phyloP scores from a whole-genome alignment of 164 flowering plant genomes.

The Aristolochia fimbriata region DNA sequence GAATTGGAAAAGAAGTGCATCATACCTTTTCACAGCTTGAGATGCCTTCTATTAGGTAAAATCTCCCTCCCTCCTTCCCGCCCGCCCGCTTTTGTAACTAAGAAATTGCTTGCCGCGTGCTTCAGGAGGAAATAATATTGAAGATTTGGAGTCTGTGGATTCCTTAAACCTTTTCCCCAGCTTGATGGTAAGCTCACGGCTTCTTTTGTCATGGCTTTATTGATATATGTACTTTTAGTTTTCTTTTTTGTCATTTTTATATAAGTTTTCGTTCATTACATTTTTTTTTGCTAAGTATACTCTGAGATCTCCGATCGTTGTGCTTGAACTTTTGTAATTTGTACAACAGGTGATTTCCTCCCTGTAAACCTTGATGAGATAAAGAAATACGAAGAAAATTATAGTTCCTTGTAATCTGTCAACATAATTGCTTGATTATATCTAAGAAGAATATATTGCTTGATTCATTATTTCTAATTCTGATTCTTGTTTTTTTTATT shows the following conservation, averaged over 20 bases:
- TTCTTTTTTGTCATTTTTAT: not conserved
- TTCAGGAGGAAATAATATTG: constrained; percentile 72
- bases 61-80: not conserved
- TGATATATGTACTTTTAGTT: not conserved
- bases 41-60: constrained; percentile 80
- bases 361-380: not conserved
- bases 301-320: not conserved
- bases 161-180: constrained; percentile 65
- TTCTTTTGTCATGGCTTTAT: not conserved
- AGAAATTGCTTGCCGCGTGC: constrained; percentile 7
- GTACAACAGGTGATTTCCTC: not conserved
- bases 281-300: not conserved
- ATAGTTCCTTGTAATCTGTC: not conserved
- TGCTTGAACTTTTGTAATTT: not conserved
- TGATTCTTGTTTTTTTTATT: constrained; percentile 7
- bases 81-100: not conserved
- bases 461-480: not conserved
- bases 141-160: constrained; percentile 60
- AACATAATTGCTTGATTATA: not conserved
- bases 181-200: constrained; percentile 47
- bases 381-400: not conserved
- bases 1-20: constrained; percentile 18
- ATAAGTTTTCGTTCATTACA: no score
- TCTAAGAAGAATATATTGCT: not conserved
- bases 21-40: constrained; percentile 55